Evolutionary conservation across 176 grass and related monocot species (phyloP).

Genomic region (Triticum turgidum): DNA sequence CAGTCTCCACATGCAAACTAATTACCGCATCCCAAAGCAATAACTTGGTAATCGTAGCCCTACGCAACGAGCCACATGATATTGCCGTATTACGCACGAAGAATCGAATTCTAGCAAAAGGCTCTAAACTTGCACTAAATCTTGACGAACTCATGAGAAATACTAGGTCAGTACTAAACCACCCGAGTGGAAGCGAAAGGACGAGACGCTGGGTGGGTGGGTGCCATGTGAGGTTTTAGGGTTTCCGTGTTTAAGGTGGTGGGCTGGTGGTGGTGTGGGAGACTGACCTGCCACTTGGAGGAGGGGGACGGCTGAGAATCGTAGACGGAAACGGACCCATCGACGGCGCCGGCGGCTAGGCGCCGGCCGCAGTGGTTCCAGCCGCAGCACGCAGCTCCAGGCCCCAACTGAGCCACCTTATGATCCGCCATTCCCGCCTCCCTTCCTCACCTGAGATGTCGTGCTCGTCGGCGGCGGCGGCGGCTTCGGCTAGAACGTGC

Average conservation of each 20-base stretch:
- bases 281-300: constrained; percentile 80
- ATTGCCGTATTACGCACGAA: background rate
- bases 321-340: constrained; percentile 75
- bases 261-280: background rate
- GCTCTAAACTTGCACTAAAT: background rate
- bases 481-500: background rate
- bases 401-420: constrained; percentile 57
- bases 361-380: constrained; percentile 82
- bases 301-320: constrained; percentile 56
- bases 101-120: constrained; percentile 3
- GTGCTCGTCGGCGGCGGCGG: background rate
- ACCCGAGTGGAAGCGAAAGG: background rate
- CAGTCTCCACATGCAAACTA: background rate
- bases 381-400: constrained; percentile 55
- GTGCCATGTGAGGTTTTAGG: constrained; percentile 9
- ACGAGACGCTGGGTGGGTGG: background rate
- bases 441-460: background rate
- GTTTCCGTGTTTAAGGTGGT: background rate
- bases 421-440: constrained; percentile 48
- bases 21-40: background rate
- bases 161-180: background rate
- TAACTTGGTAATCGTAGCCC: background rate
- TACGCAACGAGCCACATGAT: background rate
- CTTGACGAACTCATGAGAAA: background rate
- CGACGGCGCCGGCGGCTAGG: constrained; percentile 69